Evolutionary conservation across 192 early-diverging fungal species (phyloP).

Genomic region (Kickxella alabastrina): DNA sequence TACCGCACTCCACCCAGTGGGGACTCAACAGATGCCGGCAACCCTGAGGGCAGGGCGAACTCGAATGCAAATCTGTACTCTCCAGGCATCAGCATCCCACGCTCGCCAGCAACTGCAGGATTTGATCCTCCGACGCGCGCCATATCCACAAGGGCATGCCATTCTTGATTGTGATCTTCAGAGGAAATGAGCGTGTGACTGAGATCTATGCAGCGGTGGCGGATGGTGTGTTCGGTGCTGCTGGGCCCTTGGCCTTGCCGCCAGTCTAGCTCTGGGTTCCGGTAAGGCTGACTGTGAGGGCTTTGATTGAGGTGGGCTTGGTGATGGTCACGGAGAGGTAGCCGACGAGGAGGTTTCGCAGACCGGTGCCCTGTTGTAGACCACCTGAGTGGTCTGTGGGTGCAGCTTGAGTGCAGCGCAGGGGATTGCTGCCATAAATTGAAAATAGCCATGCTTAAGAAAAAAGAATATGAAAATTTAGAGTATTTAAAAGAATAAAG

Average conservation of each 20-base stretch:
- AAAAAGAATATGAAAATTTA: neutral
- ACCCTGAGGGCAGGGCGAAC: slow-evolving; percentile 22
- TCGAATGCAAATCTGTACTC: slow-evolving; percentile 42
- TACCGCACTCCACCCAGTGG: slow-evolving; percentile 23
- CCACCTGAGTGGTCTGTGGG: slow-evolving; percentile 30
- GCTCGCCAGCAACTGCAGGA: too few relatives aligned
- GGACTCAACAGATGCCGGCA: slow-evolving; percentile 34
- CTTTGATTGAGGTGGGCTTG: slow-evolving; percentile 7
- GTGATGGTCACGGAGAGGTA: slow-evolving; percentile 14
- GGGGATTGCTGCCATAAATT: neutral
- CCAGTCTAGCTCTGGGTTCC: slow-evolving; percentile 30
- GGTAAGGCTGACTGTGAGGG: slow-evolving; percentile 17
- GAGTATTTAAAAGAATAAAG: neutral
- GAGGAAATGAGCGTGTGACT: slow-evolving; percentile 3
- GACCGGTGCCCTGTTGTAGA: slow-evolving; percentile 13
- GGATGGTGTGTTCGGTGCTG: slow-evolving; percentile 10
- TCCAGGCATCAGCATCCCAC: slow-evolving; percentile 19
- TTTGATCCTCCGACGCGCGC: too few relatives aligned
- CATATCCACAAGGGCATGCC: too few relatives aligned
- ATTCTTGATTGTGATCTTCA: too few relatives aligned
- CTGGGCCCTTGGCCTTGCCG: slow-evolving; percentile 37
- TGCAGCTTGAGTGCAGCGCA: slow-evolving; percentile 16
- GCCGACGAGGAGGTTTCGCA: slow-evolving; percentile 24
- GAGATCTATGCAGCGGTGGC: slow-evolving; percentile 14
- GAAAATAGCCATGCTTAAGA: neutral